Conservation (phyloP, 2,329 filamentous ascomycete species). For the Pestalotiopsis fici region DNA sequence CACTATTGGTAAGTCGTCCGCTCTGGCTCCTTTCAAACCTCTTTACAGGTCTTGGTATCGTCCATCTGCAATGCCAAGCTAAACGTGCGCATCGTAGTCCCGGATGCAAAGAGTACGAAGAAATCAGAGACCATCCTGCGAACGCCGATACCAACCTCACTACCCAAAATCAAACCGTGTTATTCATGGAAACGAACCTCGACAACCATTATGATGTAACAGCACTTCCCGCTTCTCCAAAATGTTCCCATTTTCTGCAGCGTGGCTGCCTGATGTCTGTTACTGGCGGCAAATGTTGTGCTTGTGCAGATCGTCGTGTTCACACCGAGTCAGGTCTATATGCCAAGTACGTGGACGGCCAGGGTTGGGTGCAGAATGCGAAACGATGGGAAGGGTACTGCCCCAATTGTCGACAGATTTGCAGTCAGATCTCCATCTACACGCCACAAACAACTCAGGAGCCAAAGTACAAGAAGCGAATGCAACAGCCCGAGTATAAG, state of each 20-base stretch:
- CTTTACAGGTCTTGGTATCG: not conserved
- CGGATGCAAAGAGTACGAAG: not conserved
- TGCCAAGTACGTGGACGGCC: not conserved
- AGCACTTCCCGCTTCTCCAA: too few species aligned
- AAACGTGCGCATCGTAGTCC: not conserved
- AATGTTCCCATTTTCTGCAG: not conserved
- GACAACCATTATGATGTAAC: too few species aligned
- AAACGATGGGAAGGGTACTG: constrained; percentile 1
- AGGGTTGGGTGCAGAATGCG: not conserved
- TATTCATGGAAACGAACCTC: too few species aligned
- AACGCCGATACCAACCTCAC: too few species aligned
- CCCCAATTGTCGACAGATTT: not conserved
- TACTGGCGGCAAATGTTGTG: constrained; percentile 2
- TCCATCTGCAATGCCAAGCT: not conserved
- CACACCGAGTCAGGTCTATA: not conserved
- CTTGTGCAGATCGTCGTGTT: not conserved
- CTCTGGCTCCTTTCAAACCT: not conserved
- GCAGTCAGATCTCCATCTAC: not conserved
- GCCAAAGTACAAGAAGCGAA: not conserved
- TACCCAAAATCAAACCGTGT: too few species aligned
- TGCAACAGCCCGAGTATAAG: not conserved
- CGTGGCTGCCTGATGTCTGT: not conserved
- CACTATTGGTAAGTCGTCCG: constrained; percentile 13
- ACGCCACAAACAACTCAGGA: not conserved
- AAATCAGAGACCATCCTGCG: too few species aligned